phyloP scores from a whole-genome alignment of 1,284 basidiomycete species.

The Ustilago xerochloae region DNA sequence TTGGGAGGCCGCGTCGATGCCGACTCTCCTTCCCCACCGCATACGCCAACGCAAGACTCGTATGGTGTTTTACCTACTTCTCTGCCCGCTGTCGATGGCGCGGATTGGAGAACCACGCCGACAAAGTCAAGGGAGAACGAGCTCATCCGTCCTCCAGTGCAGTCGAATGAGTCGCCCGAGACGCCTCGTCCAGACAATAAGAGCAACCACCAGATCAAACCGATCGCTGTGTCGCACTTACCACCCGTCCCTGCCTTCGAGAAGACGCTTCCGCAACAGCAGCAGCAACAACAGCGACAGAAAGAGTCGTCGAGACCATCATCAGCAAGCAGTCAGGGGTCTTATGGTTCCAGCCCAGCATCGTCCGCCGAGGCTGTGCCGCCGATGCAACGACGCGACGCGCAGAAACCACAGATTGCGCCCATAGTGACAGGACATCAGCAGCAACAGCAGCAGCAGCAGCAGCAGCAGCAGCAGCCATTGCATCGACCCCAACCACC shows the following conservation, averaged over 20 bases:
- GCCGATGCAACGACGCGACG: conserved; percentile 15
- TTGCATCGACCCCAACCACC: conserved; percentile 12
- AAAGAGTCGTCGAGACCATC: conserved; percentile 17
- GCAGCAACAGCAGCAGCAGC: too few species aligned
- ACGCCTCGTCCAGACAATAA: conserved; percentile 13
- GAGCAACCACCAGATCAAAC: conserved; percentile 37
- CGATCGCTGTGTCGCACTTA: conserved; percentile 47
- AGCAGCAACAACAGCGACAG: conserved; percentile 19
- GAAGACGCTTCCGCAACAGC: conserved; percentile 36
- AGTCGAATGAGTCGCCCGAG: conserved; percentile 4
- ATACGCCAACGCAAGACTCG: conserved; percentile 51
- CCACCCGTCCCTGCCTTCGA: conserved; percentile 56
- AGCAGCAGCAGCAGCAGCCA: conserved; percentile 2
- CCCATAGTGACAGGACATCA: conserved; percentile 16
- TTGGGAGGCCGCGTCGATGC: neutral
- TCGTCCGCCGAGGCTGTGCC: neutral
- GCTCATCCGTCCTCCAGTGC: too few species aligned
- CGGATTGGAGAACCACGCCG: neutral
- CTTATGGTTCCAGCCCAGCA: neutral
- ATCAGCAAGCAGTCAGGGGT: conserved; percentile 7
- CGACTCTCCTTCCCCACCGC: conserved; percentile 33
- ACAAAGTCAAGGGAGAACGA: neutral
- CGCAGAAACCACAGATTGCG: conserved; percentile 15
- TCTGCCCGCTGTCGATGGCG: conserved; percentile 4
- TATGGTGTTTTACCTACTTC: neutral